A percentile compares a stretch with the other conserved stretches of the same genome.
phyloP scores from a whole-genome alignment of 768 basidiomycete species.

The Hortiboletus flavorubellus region DNA sequence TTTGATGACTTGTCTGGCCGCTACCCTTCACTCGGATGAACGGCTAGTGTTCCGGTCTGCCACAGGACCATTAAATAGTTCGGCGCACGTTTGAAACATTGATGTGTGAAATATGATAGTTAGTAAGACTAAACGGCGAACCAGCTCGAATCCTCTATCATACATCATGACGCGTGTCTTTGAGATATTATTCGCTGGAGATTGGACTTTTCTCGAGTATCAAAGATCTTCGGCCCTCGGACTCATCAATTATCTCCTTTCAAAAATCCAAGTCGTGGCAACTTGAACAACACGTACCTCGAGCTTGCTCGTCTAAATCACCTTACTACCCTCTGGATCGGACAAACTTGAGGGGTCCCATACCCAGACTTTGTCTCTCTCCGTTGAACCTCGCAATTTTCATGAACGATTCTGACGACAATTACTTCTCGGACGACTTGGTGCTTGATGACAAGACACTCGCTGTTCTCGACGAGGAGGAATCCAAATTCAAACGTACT shows the following conservation, averaged over 20 bases:
- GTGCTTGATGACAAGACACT: slow-evolving; percentile 60
- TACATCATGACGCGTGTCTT: neutral
- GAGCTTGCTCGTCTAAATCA: neutral
- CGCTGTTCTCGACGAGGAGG: slow-evolving; percentile 59
- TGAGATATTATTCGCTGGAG: neutral
- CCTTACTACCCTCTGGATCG: neutral
- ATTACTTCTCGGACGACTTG: slow-evolving; percentile 62
- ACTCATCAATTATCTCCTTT: neutral
- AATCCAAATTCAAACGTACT: slow-evolving; percentile 36
- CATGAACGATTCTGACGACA: slow-evolving; percentile 69
- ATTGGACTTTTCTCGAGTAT: neutral
- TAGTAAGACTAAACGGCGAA: neutral
- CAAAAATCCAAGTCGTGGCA: neutral
- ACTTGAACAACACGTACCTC: neutral
- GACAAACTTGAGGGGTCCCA: neutral
- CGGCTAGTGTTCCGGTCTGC: neutral
- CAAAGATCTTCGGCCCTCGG: neutral
- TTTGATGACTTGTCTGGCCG: neutral
- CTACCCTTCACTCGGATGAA: too few relatives aligned
- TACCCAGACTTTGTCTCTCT: neutral
- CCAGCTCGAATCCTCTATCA: neutral
- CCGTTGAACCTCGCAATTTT: neutral
- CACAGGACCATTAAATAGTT: neutral
- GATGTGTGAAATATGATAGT: neutral
- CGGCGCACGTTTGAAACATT: neutral